Percentiles rank a stretch among this genome's conserved stretches.
These are phyloP conservation scores for Botrytis squamosa DNA, from an alignment of 2,329 filamentous ascomycete genomes.

Conservation along the genomic window DNA sequence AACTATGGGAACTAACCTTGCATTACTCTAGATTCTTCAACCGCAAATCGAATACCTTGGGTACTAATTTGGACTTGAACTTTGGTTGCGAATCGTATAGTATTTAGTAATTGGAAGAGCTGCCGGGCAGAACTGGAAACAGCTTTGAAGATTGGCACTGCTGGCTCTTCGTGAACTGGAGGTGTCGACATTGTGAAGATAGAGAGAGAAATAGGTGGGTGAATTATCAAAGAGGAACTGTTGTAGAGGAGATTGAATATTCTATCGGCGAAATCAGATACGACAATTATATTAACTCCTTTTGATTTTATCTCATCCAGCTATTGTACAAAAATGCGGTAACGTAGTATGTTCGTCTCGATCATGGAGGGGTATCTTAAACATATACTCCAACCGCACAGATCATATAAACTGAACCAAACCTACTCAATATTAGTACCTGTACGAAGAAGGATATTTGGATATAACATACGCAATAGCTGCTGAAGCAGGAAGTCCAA, in stretches of 20 bases:
- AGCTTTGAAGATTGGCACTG: conserved; percentile 64
- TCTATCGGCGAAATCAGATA: conserved; percentile 26
- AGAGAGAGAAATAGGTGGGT: neutral
- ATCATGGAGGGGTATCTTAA: conserved; percentile 44
- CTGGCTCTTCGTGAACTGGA: conserved; percentile 29
- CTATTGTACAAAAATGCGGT: conserved; percentile 38
- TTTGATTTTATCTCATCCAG: conserved; percentile 36
- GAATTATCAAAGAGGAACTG: conserved; percentile 3
- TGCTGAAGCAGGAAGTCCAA: conserved; percentile 84
- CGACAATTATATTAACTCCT: conserved; percentile 25
- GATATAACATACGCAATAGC: conserved; percentile 76
- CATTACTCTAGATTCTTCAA: conserved; percentile 85
- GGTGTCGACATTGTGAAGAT: conserved; percentile 35
- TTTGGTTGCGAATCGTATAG: conserved; percentile 56
- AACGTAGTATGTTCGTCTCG: conserved; percentile 29
- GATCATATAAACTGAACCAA: conserved; percentile 97
- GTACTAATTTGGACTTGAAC: conserved; percentile 73
- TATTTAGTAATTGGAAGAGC: conserved; percentile 62
- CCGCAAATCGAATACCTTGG: conserved; percentile 82
- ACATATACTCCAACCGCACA: conserved; percentile 99
- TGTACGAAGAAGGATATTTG: neutral
- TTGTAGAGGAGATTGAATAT: conserved; percentile 1
- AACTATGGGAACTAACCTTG: conserved; percentile 63
- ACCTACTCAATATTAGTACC: conserved; percentile 50
- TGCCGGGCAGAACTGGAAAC: conserved; percentile 77